Evolutionary conservation across 108 stramenopile species (phyloP), one percentile per base, ranked within the genome.

Genomic region (Discostella pseudostelligera): DNA sequence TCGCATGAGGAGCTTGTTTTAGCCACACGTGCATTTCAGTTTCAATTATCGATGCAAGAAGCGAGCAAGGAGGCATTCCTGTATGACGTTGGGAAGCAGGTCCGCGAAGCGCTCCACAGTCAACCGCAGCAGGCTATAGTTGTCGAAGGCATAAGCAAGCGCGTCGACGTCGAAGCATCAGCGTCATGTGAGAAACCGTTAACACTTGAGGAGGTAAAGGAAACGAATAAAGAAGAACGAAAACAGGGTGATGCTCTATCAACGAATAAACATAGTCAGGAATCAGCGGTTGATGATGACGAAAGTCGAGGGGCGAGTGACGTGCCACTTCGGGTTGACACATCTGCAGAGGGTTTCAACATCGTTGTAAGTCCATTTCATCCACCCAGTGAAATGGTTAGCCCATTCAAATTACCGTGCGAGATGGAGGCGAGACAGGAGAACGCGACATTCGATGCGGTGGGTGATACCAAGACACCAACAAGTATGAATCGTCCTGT

Each of bases 51-150:
- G 6, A 32, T 5, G 25, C 71, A 72, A 45, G 43, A 72, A 24
- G 14, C 51, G 6, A 57, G 26, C 19, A 60, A 59, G 45, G 60
- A 62, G 9, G 40, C 37, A 19, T 17, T 60, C 11, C 16, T 61
- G 2, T 20, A 44, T 14, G 25, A 20, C 14, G 16, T 67, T 16
- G 45, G n/a, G 1, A 54, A 25, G 24, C 61, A 37, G 4, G 29
- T 67, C 39, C 70, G 39, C 36, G 61, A 56, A 1, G 70, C 62
- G 45, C 21, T 71, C n/a, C 59, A 54, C n/a, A 17, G 16, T 42
- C 39, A 56, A 21, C 17, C 54, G 1, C 40, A 29, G 2, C 39
- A 61, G 25, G 69, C 40, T 39, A 20, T 59, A 8, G 7, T 40
- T 10, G 28, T 32, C 37, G 10, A 25, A 21, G 26, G 7, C 48